A percentile compares a stretch with the other conserved stretches of the same genome.
These are phyloP conservation scores for Raffaelea deltoideospora DNA, from an alignment of 2,329 filamentous ascomycete genomes.

Conservation along the genomic window DNA sequence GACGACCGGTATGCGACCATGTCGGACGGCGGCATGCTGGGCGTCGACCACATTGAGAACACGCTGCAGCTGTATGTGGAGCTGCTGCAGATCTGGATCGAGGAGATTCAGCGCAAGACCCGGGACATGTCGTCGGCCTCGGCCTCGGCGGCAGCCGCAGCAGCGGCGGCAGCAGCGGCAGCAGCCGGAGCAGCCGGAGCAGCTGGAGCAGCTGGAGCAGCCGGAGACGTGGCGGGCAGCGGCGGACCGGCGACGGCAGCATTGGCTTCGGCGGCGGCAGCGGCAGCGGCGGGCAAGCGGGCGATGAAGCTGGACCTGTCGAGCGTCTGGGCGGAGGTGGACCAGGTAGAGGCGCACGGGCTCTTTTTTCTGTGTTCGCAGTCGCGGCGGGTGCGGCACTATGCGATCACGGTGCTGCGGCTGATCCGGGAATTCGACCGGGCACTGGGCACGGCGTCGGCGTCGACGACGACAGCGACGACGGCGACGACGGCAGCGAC, in stretches of 20 bases:
- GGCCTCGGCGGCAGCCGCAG: neutral
- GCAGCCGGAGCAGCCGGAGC: neutral
- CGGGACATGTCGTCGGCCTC: conserved; percentile 52
- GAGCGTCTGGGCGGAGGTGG: conserved; percentile 80
- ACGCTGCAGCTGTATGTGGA: conserved; percentile 89
- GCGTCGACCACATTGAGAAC: conserved; percentile 84
- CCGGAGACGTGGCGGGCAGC: neutral
- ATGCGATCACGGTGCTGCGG: conserved; percentile 81
- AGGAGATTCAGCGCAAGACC: conserved; percentile 80
- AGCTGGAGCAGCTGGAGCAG: neutral
- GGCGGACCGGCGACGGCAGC: neutral
- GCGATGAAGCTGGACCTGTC: conserved; percentile 72
- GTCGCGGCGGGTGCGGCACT: conserved; percentile 73
- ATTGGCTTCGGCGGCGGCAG: neutral
- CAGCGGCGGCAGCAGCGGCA: neutral
- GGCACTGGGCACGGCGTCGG: conserved; percentile 44
- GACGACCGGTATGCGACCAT: conserved; percentile 95
- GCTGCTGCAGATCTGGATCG: conserved; percentile 90
- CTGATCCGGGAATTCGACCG: conserved; percentile 89
- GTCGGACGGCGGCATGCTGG: conserved; percentile 94
- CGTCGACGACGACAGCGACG: conserved; percentile 5
- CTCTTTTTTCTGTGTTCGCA: conserved; percentile 96
- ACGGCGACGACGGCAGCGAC: neutral
- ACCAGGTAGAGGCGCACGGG: conserved; percentile 92
- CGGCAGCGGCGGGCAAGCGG: conserved; percentile 43